phyloP scores from a whole-genome alignment of 1,284 basidiomycete species.

The Pascua guehoae region DNA sequence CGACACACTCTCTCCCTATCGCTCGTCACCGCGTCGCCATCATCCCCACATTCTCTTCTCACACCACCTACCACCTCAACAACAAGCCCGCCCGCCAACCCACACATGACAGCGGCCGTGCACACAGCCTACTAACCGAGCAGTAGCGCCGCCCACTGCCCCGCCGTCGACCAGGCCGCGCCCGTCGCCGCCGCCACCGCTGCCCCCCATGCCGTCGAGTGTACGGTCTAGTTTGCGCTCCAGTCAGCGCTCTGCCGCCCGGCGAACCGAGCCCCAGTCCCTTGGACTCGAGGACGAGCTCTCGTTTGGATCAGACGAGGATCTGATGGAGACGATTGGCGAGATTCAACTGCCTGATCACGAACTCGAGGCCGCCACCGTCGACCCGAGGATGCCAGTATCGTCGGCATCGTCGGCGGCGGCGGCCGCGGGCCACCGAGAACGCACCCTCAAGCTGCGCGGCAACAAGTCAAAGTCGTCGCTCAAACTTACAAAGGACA shows the following conservation, averaged over 20 bases:
- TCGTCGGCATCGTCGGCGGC: neutral
- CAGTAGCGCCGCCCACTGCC: neutral
- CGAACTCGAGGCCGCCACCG: neutral
- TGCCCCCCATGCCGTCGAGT: constrained; percentile 6
- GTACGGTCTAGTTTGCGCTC: constrained; percentile 5
- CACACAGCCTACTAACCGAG: neutral
- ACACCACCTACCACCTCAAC: neutral
- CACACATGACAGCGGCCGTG: neutral
- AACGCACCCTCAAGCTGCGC: neutral
- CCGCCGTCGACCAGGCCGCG: neutral
- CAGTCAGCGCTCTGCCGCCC: constrained; percentile 3
- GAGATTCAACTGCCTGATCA: constrained; percentile 17
- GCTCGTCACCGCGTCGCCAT: too few relatives aligned
- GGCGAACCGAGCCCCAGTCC: constrained; percentile 3
- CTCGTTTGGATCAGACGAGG: constrained; percentile 39
- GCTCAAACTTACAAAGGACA: neutral
- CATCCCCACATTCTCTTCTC: neutral
- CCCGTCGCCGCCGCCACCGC: neutral
- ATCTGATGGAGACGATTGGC: constrained; percentile 35
- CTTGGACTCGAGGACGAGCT: constrained; percentile 44
- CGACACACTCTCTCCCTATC: too few relatives aligned
- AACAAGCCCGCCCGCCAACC: too few relatives aligned
- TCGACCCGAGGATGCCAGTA: too few relatives aligned
- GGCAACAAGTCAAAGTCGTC: neutral
- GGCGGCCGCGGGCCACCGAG: neutral